Percentiles rank a stretch among this genome's conserved stretches.
These are phyloP conservation scores for Fusarium oxysporum DNA, from an alignment of 2,329 filamentous ascomycete species.

Conservation along the genomic window DNA sequence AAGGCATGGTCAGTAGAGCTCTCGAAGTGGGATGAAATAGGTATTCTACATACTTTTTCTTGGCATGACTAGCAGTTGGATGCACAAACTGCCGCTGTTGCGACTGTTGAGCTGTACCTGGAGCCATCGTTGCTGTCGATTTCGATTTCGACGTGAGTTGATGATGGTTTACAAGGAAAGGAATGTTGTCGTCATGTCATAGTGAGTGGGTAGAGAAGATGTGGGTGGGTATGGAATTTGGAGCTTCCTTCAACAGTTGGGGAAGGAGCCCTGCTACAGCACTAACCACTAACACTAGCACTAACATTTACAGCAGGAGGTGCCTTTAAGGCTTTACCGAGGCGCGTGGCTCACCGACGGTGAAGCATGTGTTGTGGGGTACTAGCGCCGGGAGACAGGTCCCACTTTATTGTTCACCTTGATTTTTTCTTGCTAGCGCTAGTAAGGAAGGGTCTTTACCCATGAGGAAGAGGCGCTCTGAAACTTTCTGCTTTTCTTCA, in stretches of 20 bases:
- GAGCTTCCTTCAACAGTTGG: constrained; percentile 48
- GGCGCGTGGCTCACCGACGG: constrained; percentile 33
- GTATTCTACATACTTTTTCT: constrained; percentile 58
- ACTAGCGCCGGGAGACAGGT: constrained; percentile 16
- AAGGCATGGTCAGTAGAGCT: constrained; percentile 16
- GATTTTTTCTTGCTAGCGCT: constrained; percentile 46
- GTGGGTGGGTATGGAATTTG: constrained; percentile 20
- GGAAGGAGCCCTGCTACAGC: constrained; percentile 15
- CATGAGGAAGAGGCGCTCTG: neutral
- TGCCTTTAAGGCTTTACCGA: neutral
- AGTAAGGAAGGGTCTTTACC: constrained; percentile 32
- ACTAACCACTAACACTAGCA: neutral
- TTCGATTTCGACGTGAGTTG: constrained; percentile 17
- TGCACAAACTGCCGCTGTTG: constrained; percentile 58
- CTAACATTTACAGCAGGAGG: constrained; percentile 3
- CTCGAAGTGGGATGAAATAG: neutral
- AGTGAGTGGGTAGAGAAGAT: constrained; percentile 26
- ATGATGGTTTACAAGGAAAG: constrained; percentile 36
- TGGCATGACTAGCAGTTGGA: constrained; percentile 62
- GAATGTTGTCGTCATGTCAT: constrained; percentile 44
- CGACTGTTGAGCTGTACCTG: constrained; percentile 47
- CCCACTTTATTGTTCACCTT: constrained; percentile 47
- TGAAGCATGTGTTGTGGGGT: constrained; percentile 24
- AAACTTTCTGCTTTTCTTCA: constrained; percentile 18
- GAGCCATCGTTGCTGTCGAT: constrained; percentile 54